Percentiles rank a stretch among this genome's conserved stretches.
phyloP scores from a whole-genome alignment of 176 grass and related monocot species.

The Calamus simplicifolius region DNA sequence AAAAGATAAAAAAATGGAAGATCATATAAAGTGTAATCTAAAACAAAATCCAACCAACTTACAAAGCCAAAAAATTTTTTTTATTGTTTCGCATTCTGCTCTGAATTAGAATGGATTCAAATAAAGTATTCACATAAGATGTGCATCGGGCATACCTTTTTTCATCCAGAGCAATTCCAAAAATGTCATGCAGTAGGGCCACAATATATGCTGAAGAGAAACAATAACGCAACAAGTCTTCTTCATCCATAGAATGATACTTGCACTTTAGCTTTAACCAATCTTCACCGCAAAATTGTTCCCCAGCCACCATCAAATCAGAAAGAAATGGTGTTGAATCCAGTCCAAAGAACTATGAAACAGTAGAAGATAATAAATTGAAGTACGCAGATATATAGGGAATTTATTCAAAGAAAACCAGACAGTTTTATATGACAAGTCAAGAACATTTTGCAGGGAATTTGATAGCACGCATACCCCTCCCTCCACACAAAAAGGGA shows the following conservation, averaged over 20 bases:
- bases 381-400: no score
- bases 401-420: no score
- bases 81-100: not conserved
- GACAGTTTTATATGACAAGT: no score
- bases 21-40: no score
- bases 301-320: conserved; percentile 61
- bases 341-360: conserved; percentile 71
- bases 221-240: conserved; percentile 78
- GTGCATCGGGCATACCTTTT: conserved; percentile 35
- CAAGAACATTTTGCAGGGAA: no score
- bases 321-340: conserved; percentile 51
- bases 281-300: conserved; percentile 77
- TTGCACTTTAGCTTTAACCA: conserved; percentile 68
- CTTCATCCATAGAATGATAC: conserved; percentile 62
- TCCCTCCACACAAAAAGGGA: not conserved
- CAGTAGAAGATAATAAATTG: not conserved
- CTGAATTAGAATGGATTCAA: not conserved
- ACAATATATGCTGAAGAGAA: conserved; percentile 94
- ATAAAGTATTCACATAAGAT: not conserved
- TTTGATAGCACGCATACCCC: no score
- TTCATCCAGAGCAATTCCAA: conserved; percentile 59
- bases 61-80: not conserved
- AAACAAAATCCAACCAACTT: no score
- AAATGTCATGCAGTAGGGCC: conserved; percentile 75
- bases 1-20: no score